Base-by-base conservation (phyloP, 2,329 filamentous ascomycete species). In the Cordyceps farinosa region DNA sequence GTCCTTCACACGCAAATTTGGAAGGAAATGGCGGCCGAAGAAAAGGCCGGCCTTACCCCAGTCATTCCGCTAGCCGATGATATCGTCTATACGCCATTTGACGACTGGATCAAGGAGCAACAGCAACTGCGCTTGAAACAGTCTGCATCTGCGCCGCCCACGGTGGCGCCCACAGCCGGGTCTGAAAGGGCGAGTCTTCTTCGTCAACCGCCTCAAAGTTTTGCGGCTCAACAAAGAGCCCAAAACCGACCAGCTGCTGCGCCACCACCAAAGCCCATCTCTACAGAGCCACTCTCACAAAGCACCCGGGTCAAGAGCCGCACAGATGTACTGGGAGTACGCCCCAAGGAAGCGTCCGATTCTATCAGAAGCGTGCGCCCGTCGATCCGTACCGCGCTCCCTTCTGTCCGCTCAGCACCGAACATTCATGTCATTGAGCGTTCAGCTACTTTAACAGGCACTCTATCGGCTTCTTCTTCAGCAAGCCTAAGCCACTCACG, bases 11-110 rank as follows among this genome's bases (percentile, higher is more conserved):
- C 82, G 48, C 82, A 84, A 58, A 84, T 84, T 1, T 89, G 87
- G 82, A 84, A 85, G 69, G 87, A 89, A 70, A 85, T 88, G 74
- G 85, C 85, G 0, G 81, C 85, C n/a, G 87, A 89, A 73, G 87
- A 89, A 71, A 85, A 88, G 72, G 83, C 84, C 47, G 85, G 86
- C 1, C 75, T 89, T 61, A 89, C 86, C 0, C 87, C 86, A 0
- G 78, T 80, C 66, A 87, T 89, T 63, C 87, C 87, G 2, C 76
- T 89, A 29, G 80, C 82, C 2, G 82, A 86, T 63, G 82, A 84
- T 48, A 78, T 88, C 56, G 86, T 89, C 13, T 89, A 89, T 70
- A 78, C 85, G 29, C 86, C 86, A 1, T 89, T 86, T 65, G 84
- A 87, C 59, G 84, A 87, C 65, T 83, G 84, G 73, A 73, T 84